Percentiles rank a stretch among this genome's conserved stretches.
Evolutionary conservation across 2,329 filamentous ascomycete species (phyloP).

Genomic region (Aspergillus awamori): DNA sequence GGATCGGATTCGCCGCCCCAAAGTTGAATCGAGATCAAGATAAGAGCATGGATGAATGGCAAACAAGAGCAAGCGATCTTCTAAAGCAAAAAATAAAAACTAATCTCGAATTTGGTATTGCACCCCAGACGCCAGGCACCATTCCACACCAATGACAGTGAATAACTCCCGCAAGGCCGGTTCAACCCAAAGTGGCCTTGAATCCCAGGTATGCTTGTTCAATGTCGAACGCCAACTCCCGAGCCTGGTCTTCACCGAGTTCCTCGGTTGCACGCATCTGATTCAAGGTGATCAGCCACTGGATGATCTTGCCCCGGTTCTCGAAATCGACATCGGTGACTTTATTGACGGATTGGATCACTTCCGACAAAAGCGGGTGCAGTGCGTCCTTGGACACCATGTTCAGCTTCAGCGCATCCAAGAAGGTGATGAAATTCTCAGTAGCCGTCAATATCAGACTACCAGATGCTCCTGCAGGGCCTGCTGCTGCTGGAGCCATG

Average conservation of each 20-base stretch:
- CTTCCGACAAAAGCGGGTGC: conserved; percentile 91
- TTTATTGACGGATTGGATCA: conserved; percentile 96
- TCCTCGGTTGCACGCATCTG: conserved; percentile 97
- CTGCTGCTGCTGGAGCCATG: conserved; percentile 35
- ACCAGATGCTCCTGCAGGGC: conserved; percentile 51
- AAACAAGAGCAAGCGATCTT: neutral
- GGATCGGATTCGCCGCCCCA: conserved; percentile 26
- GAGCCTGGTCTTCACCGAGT: conserved; percentile 79
- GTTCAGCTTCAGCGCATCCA: conserved; percentile 90
- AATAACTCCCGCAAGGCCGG: neutral
- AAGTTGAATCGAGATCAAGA: conserved; percentile 5
- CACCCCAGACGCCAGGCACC: conserved; percentile 21
- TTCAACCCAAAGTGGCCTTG: conserved; percentile 71
- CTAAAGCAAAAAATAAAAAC: conserved; percentile 1
- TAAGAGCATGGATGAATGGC: conserved; percentile 4
- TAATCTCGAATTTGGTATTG: conserved; percentile 9
- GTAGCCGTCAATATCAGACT: conserved; percentile 84
- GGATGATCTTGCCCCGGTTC: conserved; percentile 92
- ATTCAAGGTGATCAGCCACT: conserved; percentile 96
- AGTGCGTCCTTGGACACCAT: conserved; percentile 92
- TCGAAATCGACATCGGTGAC: conserved; percentile 96
- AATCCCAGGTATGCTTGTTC: conserved; percentile 94
- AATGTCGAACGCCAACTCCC: conserved; percentile 90
- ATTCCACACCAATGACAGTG: neutral
- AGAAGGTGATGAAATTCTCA: conserved; percentile 97